Conservation (phyloP, 2,329 filamentous ascomycete genomes). For the Rutstroemia sp. region DNA sequence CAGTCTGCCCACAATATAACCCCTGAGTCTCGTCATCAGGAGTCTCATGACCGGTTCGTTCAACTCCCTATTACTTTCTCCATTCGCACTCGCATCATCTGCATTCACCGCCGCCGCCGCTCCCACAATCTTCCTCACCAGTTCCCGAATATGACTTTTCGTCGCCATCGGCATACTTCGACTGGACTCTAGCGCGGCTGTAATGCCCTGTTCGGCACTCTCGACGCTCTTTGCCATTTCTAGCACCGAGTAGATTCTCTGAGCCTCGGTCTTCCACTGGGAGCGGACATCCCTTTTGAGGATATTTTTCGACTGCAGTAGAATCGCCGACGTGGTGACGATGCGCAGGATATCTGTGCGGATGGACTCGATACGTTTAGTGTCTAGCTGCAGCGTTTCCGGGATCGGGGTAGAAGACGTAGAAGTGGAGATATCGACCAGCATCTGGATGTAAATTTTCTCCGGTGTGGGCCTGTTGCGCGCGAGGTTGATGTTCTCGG, state of each 20-base stretch:
- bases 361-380: slow-evolving; percentile 51
- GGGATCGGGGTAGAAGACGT: slow-evolving; percentile 53
- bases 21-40: slow-evolving; percentile 58
- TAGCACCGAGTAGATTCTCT: slow-evolving; percentile 62
- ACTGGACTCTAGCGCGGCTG: slow-evolving; percentile 55
- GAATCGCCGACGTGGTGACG: slow-evolving; percentile 64
- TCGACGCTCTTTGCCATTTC: slow-evolving; percentile 47
- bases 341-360: slow-evolving; percentile 55
- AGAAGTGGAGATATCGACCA: slow-evolving; percentile 68
- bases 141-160: slow-evolving; percentile 48
- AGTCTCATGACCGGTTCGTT: slow-evolving; percentile 55
- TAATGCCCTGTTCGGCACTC: slow-evolving; percentile 47
- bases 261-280: slow-evolving; percentile 69
- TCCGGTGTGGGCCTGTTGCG: slow-evolving; percentile 57
- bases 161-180: slow-evolving; percentile 59
- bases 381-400: slow-evolving; percentile 67
- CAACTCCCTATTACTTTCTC: slow-evolving; percentile 21
- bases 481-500: slow-evolving; percentile 56
- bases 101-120: slow-evolving; percentile 15
- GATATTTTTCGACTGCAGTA: slow-evolving; percentile 75
- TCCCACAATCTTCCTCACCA: slow-evolving; percentile 47
- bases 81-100: background rate
- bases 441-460: slow-evolving; percentile 68
- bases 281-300: slow-evolving; percentile 73
- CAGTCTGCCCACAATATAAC: slow-evolving; percentile 58